These are phyloP conservation scores for Sporobolomyces phaffii DNA, from an alignment of 768 basidiomycete genomes.

Conservation along the genomic window DNA sequence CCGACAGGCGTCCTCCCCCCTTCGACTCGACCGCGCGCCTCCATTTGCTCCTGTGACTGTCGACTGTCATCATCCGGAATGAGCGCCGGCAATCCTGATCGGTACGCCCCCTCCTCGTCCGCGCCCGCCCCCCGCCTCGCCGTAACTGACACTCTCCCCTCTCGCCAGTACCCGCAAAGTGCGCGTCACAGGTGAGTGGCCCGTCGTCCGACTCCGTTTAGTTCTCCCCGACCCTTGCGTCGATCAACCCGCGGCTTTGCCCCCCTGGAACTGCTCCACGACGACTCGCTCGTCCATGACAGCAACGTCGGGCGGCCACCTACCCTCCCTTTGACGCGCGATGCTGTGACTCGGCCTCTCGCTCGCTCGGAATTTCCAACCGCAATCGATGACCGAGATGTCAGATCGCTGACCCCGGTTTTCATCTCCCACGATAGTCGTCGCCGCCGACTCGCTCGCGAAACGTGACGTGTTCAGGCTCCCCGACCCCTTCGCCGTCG, in stretches of 20 bases:
- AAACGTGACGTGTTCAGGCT: slow-evolving; percentile 94
- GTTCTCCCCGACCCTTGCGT: not conserved
- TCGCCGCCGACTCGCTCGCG: slow-evolving; percentile 86
- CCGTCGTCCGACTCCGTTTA: not conserved
- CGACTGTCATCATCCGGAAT: not conserved
- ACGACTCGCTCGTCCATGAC: too few species aligned
- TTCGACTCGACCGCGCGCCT: too few species aligned
- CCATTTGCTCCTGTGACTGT: too few species aligned
- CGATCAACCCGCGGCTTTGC: not conserved
- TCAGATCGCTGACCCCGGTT: not conserved
- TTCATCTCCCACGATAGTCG: slow-evolving; percentile 45
- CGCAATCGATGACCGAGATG: not conserved
- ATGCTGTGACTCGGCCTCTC: too few species aligned
- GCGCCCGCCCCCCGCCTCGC: too few species aligned
- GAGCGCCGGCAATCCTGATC: slow-evolving; percentile 8
- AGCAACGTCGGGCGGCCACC: too few species aligned
- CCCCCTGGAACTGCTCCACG: too few species aligned
- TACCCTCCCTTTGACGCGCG: too few species aligned
- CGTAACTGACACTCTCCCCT: not conserved
- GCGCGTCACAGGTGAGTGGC: slow-evolving; percentile 29
- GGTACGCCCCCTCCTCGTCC: not conserved
- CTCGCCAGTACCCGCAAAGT: slow-evolving; percentile 10
- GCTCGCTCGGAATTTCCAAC: too few species aligned
- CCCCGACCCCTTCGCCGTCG: slow-evolving; percentile 95
- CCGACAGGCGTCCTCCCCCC: too few species aligned